phyloP scores from a whole-genome alignment of 1,139 yeast species.

The Suhomyces yuchorum region DNA sequence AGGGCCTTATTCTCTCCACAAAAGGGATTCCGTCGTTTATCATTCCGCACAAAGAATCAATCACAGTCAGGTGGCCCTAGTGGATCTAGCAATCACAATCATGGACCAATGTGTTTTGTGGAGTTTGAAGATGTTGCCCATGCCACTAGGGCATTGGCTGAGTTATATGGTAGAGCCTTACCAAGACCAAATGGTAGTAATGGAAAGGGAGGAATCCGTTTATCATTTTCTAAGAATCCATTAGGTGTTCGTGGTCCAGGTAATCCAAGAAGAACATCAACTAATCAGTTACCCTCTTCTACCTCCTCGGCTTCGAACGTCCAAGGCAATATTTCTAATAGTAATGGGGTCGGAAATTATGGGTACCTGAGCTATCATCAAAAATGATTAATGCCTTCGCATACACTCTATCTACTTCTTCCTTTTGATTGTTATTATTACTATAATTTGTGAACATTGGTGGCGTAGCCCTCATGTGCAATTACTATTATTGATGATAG shows the following conservation, averaged over 20 bases:
- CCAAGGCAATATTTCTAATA: slow-evolving; percentile 12
- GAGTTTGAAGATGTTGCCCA: slow-evolving; percentile 95
- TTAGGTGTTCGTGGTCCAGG: slow-evolving; percentile 87
- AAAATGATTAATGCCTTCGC: slow-evolving; percentile 15
- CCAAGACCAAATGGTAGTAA: slow-evolving; percentile 69
- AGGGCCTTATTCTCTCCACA: slow-evolving; percentile 86
- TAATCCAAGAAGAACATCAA: slow-evolving; percentile 46
- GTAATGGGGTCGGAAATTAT: slow-evolving; percentile 33
- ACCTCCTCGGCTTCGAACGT: slow-evolving; percentile 13
- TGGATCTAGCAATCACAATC: slow-evolving; percentile 46
- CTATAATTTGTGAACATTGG: slow-evolving; percentile 13
- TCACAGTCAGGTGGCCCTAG: slow-evolving; percentile 37
- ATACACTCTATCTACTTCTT: slow-evolving; percentile 15
- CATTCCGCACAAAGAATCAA: slow-evolving; percentile 75
- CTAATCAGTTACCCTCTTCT: slow-evolving; percentile 32
- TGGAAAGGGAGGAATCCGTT: slow-evolving; percentile 91
- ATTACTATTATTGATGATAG: background rate
- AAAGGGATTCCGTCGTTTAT: slow-evolving; percentile 87
- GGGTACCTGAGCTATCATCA: slow-evolving; percentile 40
- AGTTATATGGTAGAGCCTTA: slow-evolving; percentile 82
- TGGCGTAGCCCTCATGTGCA: slow-evolving; percentile 5
- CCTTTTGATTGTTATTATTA: slow-evolving; percentile 14
- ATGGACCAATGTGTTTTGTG: slow-evolving; percentile 99
- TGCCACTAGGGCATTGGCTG: slow-evolving; percentile 93
- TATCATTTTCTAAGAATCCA: slow-evolving; percentile 93